These are phyloP conservation scores for Amanita jacksonii DNA, from an alignment of 768 basidiomycete species.

Conservation along the genomic window DNA sequence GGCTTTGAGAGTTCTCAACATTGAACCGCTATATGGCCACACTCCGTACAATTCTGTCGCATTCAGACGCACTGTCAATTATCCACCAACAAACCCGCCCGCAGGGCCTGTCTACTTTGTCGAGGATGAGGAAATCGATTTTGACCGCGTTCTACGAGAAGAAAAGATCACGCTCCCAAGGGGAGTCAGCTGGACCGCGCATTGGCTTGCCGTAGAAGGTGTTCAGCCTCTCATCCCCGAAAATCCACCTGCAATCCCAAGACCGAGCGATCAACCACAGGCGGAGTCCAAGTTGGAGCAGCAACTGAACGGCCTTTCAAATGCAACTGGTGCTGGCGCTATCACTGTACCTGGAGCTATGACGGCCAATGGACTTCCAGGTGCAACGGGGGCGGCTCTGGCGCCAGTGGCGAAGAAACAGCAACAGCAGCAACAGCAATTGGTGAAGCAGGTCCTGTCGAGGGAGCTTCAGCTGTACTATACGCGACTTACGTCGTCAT, in stretches of 20 bases:
- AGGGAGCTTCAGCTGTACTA: conserved; percentile 94
- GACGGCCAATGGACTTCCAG: conserved; percentile 21
- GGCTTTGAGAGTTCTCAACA: conserved; percentile 88
- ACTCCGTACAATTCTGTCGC: conserved; percentile 51
- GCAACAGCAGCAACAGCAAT: conserved; percentile 54
- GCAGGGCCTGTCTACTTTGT: conserved; percentile 83
- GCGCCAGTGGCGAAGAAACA: conserved; percentile 26
- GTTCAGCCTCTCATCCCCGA: conserved; percentile 95
- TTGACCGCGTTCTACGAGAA: conserved; percentile 81
- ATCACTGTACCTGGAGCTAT: conserved; percentile 18
- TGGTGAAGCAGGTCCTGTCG: conserved; percentile 89
- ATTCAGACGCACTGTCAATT: conserved; percentile 52
- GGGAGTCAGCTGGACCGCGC: conserved; percentile 82
- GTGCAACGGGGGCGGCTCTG: conserved; percentile 13
- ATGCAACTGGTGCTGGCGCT: conserved; percentile 16
- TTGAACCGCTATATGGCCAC: conserved; percentile 92
- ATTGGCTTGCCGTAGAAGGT: conserved; percentile 98
- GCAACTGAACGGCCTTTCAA: conserved; percentile 19
- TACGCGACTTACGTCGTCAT: conserved; percentile 75
- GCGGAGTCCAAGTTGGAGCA: conserved; percentile 13
- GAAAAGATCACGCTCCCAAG: conserved; percentile 78
- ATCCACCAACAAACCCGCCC: conserved; percentile 31
- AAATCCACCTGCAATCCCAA: conserved; percentile 79
- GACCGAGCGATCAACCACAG: conserved; percentile 31
- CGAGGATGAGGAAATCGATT: conserved; percentile 96